These are phyloP conservation scores for Chimonanthus salicifolius DNA, from an alignment of 164 flowering plant genomes.

Conservation along the genomic window DNA sequence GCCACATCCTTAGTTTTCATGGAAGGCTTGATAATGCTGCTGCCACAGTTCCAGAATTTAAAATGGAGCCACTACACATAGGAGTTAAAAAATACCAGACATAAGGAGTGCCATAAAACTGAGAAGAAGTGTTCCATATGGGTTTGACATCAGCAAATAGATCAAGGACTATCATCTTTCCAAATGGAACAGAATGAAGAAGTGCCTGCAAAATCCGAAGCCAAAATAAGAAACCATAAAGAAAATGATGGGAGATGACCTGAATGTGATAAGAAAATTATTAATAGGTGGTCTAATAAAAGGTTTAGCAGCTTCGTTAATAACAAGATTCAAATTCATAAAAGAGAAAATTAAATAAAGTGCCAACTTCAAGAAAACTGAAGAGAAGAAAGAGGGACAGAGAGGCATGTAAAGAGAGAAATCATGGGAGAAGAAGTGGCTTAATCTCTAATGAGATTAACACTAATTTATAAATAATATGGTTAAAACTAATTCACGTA, in stretches of 20 bases:
- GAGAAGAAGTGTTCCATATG: constrained; percentile 78
- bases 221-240: neutral
- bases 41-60: neutral
- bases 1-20: neutral
- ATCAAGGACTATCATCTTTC: constrained; percentile 98
- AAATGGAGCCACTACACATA: neutral
- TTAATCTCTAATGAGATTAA: too few species aligned
- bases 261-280: neutral
- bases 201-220: constrained; percentile 63
- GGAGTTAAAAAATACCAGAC: constrained; percentile 48
- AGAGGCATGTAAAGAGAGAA: too few species aligned
- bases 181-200: constrained; percentile 90
- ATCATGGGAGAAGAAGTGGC: too few species aligned
- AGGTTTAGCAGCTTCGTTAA: neutral
- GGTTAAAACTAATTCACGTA: too few species aligned
- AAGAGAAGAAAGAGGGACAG: too few species aligned
- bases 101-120: constrained; percentile 91
- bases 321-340: too few species aligned
- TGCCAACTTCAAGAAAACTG: too few species aligned
- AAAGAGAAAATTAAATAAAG: too few species aligned
- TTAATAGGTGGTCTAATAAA: neutral
- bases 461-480: too few species aligned
- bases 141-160: constrained; percentile 97
- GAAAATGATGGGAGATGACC: neutral
- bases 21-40: neutral